A percentile compares a stretch with the other conserved stretches of the same genome.
Evolutionary conservation across 768 basidiomycete genomes (phyloP).

Genomic region (Lentinula aciculospora): DNA sequence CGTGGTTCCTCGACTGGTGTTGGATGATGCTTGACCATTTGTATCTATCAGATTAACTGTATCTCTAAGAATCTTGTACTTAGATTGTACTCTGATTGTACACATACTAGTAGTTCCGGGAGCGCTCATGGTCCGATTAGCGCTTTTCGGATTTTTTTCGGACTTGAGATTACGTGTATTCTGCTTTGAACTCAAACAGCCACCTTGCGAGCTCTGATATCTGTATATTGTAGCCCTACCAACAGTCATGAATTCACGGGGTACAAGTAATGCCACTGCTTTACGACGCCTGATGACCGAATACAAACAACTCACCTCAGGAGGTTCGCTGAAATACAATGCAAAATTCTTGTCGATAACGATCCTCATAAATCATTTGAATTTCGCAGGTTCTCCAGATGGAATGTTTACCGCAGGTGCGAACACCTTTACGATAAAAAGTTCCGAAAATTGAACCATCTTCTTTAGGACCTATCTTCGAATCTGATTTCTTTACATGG

Average conservation of each 20-base stretch:
- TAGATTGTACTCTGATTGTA: background rate
- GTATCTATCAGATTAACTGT: slow-evolving; percentile 3
- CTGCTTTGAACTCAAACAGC: background rate
- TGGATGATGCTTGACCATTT: slow-evolving; percentile 63
- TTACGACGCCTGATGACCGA: slow-evolving; percentile 88
- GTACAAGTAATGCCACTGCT: slow-evolving; percentile 60
- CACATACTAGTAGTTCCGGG: too few species aligned
- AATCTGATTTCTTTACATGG: slow-evolving; percentile 95
- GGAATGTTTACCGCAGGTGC: slow-evolving; percentile 93
- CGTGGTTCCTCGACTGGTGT: slow-evolving; percentile 81
- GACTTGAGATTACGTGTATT: background rate
- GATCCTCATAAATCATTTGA: slow-evolving; percentile 4
- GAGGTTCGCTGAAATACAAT: slow-evolving; percentile 40
- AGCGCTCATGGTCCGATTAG: background rate
- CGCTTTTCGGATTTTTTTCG: background rate
- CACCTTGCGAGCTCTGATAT: background rate
- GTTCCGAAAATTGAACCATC: background rate
- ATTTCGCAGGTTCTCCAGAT: slow-evolving; percentile 68
- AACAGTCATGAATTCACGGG: slow-evolving; percentile 56
- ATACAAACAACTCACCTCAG: slow-evolving; percentile 79
- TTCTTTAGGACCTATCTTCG: slow-evolving; percentile 72
- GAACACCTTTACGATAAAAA: slow-evolving; percentile 3
- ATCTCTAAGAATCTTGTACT: background rate
- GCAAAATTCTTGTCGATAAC: background rate
- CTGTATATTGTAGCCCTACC: too few species aligned